Evolutionary conservation across 768 basidiomycete species (phyloP), one percentile per base, ranked within the genome.

Genomic region (Rhodocollybia butyracea): DNA sequence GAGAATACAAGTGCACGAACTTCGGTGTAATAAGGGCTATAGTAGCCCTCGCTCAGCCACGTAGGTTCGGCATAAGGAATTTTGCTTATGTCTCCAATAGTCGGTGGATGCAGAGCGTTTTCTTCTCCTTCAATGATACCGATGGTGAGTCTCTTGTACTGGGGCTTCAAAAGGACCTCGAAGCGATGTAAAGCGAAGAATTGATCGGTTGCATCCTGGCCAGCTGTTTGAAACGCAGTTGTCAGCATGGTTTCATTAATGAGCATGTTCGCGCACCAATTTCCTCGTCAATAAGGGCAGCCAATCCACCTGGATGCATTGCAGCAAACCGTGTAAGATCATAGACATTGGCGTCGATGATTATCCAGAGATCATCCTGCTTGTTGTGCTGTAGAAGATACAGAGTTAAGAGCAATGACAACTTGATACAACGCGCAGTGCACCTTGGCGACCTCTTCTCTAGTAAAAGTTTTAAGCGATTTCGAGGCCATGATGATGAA

Each of bases 41-140:
- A 74, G 73, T 80, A 91, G 12, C 82, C 85, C 3, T 76, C 60
- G 0, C 78, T 73, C 46, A 91, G 71, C 87, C 89, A 92, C 1
- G 83, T 83, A 1, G 89, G 88, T 64, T 94, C 91, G 2, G 80
- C 88, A 66, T 89, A 92, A 0, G 91, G 91, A 1, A 93, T 86
- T 58, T 71, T 69, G 60, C 84, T 86, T 40, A 88, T 65, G 53
- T 76, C 73, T 2, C 88, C 89, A 3, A 73, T 61, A 24, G 69
- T 70, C 13, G 71, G 73, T 22, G 75, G 67, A 51, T 76, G 63
- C 42, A 90, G 72, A 46, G 75, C 64, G 40, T 77, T 76, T 58
- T 77, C 68, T 70, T 88, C 80, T 39, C 81, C 86, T 47, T 81
- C 70, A 58, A 91, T 77, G 8, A 70, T 70, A 34, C 88, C 89